A percentile compares a stretch with the other conserved stretches of the same genome.
Evolutionary conservation across 1,284 basidiomycete genomes (phyloP).

Genomic region (Moesziomyces antarcticus): DNA sequence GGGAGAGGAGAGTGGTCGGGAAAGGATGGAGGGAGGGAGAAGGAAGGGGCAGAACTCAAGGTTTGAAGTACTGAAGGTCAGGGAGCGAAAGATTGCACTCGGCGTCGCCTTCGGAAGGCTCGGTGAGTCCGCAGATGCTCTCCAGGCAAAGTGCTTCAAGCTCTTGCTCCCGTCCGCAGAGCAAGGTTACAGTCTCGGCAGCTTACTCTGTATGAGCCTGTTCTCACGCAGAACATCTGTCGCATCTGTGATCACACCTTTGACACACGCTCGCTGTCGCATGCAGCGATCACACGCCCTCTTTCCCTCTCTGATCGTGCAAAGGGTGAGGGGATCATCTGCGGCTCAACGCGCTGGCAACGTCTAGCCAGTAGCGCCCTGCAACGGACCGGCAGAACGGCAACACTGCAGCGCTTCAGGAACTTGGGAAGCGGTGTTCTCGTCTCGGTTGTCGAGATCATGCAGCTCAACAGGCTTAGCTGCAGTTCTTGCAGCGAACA

Average conservation of each 20-base stretch:
- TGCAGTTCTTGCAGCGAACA: conserved; percentile 1
- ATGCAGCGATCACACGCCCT: no score
- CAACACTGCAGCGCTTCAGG: conserved; percentile 1
- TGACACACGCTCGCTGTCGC: conserved; percentile 1
- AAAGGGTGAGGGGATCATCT: background rate
- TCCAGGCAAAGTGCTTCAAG: background rate
- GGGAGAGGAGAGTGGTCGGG: conserved; percentile 6
- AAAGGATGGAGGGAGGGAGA: conserved; percentile 3
- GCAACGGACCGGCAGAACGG: background rate
- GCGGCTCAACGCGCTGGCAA: background rate
- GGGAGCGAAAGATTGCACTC: conserved; percentile 1
- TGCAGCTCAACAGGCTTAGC: background rate
- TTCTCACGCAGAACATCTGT: no score
- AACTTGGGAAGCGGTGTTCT: background rate
- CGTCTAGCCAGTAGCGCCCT: background rate
- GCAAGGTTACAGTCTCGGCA: no score
- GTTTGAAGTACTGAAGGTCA: background rate
- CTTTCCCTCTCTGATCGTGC: no score
- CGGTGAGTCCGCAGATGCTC: conserved; percentile 17
- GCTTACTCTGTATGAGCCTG: no score
- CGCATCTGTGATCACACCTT: conserved; percentile 7
- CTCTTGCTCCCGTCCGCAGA: no score
- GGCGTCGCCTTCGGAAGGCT: conserved; percentile 14
- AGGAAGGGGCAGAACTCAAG: background rate
- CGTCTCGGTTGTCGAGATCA: background rate